A percentile compares a stretch with the other conserved stretches of the same genome.
phyloP scores from a whole-genome alignment of 2,329 filamentous ascomycete species.

The Ophiognomonia clavigignenti-juglandacearum region DNA sequence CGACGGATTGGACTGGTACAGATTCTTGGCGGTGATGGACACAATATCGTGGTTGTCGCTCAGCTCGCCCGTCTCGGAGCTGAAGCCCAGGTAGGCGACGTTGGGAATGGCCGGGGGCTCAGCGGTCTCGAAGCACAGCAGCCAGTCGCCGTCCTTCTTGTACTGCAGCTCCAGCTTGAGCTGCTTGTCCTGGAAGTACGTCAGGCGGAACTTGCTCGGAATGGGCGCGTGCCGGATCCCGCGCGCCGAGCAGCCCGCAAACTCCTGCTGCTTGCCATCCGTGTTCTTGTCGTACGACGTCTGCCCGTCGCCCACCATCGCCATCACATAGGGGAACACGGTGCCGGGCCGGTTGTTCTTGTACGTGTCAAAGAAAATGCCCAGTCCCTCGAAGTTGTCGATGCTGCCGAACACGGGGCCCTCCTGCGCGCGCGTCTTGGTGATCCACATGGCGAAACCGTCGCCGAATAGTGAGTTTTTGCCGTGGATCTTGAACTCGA shows the following conservation, averaged over 20 bases:
- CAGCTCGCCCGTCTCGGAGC: slow-evolving; percentile 90
- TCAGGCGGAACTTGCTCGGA: slow-evolving; percentile 81
- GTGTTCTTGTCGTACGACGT: slow-evolving; percentile 88
- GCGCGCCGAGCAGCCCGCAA: slow-evolving; percentile 91
- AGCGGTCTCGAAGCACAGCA: slow-evolving; percentile 75
- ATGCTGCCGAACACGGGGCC: slow-evolving; percentile 84
- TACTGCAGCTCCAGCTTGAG: slow-evolving; percentile 91
- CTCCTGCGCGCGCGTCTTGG: slow-evolving; percentile 76
- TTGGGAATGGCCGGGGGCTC: slow-evolving; percentile 72
- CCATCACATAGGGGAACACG: slow-evolving; percentile 97
- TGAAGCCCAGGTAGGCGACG: slow-evolving; percentile 71
- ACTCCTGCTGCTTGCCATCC: slow-evolving; percentile 88
- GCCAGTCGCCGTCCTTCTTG: slow-evolving; percentile 85
- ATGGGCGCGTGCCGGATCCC: slow-evolving; percentile 76
- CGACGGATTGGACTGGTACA: slow-evolving; percentile 64
- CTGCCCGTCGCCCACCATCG: slow-evolving; percentile 91
- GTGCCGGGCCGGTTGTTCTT: slow-evolving; percentile 98
- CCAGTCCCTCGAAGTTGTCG: slow-evolving; percentile 89
- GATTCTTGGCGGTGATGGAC: slow-evolving; percentile 76
- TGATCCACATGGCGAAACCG: slow-evolving; percentile 97
- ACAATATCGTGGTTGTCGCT: slow-evolving; percentile 98
- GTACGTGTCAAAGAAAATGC: slow-evolving; percentile 96
- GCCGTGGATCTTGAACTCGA: slow-evolving; percentile 93
- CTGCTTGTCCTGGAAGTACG: slow-evolving; percentile 94
- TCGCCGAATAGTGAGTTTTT: slow-evolving; percentile 89